Evolutionary conservation across 495 filamentous ascomycete species (phyloP).

Genomic region (Lepraria neglecta): DNA sequence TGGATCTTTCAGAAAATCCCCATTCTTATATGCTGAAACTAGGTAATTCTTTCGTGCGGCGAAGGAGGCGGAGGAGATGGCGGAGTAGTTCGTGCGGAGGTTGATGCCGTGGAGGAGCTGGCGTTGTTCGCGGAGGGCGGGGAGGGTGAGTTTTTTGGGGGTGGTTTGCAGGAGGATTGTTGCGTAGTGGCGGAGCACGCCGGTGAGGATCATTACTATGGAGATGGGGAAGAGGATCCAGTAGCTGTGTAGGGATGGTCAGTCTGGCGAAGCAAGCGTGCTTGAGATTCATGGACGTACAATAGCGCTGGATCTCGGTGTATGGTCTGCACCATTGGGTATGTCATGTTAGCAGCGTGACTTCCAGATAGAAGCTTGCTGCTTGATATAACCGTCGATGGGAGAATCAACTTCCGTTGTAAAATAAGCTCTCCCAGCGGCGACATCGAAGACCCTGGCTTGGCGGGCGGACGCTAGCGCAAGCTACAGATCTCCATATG

Average conservation of each 20-base stretch:
- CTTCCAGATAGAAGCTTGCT: background rate
- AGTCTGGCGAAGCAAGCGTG: slow-evolving; percentile 1
- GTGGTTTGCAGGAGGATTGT: slow-evolving; percentile 78
- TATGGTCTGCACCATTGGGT: slow-evolving; percentile 85
- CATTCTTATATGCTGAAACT: slow-evolving; percentile 70
- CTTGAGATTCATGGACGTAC: slow-evolving; percentile 44
- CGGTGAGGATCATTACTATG: slow-evolving; percentile 94
- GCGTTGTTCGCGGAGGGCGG: slow-evolving; percentile 78
- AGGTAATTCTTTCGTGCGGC: slow-evolving; percentile 71
- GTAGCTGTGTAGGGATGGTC: slow-evolving; percentile 53
- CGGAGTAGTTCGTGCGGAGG: slow-evolving; percentile 70
- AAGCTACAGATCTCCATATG: slow-evolving; percentile 13
- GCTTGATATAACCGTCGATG: background rate
- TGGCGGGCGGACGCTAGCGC: background rate
- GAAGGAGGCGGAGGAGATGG: slow-evolving; percentile 71
- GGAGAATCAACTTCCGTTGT: background rate
- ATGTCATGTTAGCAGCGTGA: slow-evolving; percentile 56
- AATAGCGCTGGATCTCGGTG: slow-evolving; percentile 97
- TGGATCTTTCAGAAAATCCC: slow-evolving; percentile 83
- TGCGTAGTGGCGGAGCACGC: slow-evolving; percentile 92
- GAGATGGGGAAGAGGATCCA: slow-evolving; percentile 98
- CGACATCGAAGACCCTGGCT: background rate
- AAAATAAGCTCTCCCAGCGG: background rate
- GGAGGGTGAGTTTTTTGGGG: slow-evolving; percentile 73
- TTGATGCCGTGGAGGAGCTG: slow-evolving; percentile 79